phyloP scores from a whole-genome alignment of 2,329 filamentous ascomycete genomes.

The Cladosporium sp. region DNA sequence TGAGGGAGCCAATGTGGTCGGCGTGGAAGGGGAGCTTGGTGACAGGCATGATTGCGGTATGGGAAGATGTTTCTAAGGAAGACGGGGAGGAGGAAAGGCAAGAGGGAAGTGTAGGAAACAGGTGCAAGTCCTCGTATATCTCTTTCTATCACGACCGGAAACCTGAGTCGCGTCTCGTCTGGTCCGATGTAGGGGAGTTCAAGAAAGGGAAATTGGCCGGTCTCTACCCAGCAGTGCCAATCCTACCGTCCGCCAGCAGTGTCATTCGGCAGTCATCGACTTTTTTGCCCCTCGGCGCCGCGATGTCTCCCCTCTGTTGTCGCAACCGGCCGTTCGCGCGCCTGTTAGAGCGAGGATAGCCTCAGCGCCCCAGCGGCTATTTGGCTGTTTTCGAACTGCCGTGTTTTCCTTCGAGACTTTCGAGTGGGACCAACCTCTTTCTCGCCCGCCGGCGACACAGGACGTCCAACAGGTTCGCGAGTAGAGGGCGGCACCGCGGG shows the following conservation, averaged over 20 bases:
- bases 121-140: conserved; percentile 2
- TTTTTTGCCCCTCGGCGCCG: conserved; percentile 10
- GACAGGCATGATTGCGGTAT: conserved; percentile 27
- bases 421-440: conserved; percentile 8
- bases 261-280: conserved; percentile 20
- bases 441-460: background rate
- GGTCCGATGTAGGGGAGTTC: conserved; percentile 8
- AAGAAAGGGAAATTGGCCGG: conserved; percentile 12
- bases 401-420: background rate
- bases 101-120: conserved; percentile 8
- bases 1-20: conserved; percentile 72
- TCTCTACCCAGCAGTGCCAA: conserved; percentile 1
- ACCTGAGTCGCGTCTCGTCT: conserved; percentile 1
- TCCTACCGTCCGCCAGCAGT: conserved; percentile 3
- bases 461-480: background rate
- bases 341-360: conserved; percentile 5
- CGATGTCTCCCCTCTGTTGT: background rate
- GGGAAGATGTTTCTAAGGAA: background rate
- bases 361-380: background rate
- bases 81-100: background rate
- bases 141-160: background rate
- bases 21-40: conserved; percentile 65
- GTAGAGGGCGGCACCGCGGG: background rate
- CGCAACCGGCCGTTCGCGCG: conserved; percentile 16
- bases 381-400: conserved; percentile 19